These are phyloP conservation scores for Primulina tabacum DNA, from an alignment of 257 asterid genomes.

Conservation along the genomic window DNA sequence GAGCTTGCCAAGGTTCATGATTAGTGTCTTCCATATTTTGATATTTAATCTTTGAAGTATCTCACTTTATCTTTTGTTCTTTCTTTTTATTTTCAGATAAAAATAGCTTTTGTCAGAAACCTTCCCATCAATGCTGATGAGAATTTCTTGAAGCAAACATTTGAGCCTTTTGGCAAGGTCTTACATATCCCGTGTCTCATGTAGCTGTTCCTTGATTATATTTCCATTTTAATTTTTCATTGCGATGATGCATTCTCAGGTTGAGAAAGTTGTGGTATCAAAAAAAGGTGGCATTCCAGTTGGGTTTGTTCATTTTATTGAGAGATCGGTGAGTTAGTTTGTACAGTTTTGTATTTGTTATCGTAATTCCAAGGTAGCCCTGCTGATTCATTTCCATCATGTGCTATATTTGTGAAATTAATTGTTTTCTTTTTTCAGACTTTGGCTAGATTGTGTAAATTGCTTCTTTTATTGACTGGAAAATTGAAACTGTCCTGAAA, in stretches of 20 bases:
- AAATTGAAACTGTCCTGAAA: not conserved
- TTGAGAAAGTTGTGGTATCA: slow-evolving; percentile 73
- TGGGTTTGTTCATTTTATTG: slow-evolving; percentile 78
- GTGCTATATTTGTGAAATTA: slow-evolving; percentile 6
- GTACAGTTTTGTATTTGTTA: slow-evolving; percentile 11
- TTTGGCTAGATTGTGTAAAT: slow-evolving; percentile 3
- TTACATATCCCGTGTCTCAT: slow-evolving; percentile 24
- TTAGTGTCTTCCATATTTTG: slow-evolving; percentile 17
- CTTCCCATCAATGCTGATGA: slow-evolving; percentile 73
- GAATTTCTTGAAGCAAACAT: slow-evolving; percentile 60
- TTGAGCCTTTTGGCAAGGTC: slow-evolving; percentile 87
- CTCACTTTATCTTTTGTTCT: slow-evolving; percentile 21
- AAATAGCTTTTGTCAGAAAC: slow-evolving; percentile 72
- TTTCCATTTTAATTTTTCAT: slow-evolving; percentile 22
- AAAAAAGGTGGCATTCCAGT: slow-evolving; percentile 54
- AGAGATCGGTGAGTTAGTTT: slow-evolving; percentile 60
- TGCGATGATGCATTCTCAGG: slow-evolving; percentile 46
- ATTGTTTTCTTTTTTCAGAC: slow-evolving; percentile 7
- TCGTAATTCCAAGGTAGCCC: not conserved
- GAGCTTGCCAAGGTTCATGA: slow-evolving; percentile 69
- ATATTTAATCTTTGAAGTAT: slow-evolving; percentile 17
- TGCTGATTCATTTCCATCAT: slow-evolving; percentile 9
- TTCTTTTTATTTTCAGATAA: slow-evolving; percentile 56
- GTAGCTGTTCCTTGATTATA: slow-evolving; percentile 18
- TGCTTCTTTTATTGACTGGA: slow-evolving; percentile 2